Evolutionary conservation across 345 rosid genomes (phyloP), one percentile per base, ranked within the genome.

Genomic region (Salix koriyanagi): DNA sequence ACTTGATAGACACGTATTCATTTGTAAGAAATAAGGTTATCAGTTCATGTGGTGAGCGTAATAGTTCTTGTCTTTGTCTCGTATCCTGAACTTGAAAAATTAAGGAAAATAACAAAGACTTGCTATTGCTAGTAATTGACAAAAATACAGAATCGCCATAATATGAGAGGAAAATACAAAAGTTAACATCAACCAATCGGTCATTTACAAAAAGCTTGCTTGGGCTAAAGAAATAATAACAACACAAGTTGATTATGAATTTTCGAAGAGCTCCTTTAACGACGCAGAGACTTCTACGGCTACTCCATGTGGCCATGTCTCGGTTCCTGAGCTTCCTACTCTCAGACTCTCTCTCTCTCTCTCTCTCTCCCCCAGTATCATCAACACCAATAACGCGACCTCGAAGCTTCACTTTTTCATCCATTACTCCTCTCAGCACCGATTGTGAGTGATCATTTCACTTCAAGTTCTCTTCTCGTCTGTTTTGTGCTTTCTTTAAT

Each of bases 271-370:
- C 75, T 74, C 72, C 80, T 75, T 76, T 74, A 86, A 74, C 85
- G 73, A 80, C 73, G 85, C 78, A 46, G 84, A 80, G 84, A 80
- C 83, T 79, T 80, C 73, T 75, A 65, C 78, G 80, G 64, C 75
- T 83, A 48, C 86, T 73, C 89, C 93, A 88, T 90, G 91, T 88
- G 90, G 83, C 76, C 13, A 67, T 79, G 88, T 83, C 90, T 88
- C 76, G 89, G 44, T 84, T 71, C 71, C 75, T 73, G 93, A 78
- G 88, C 88, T 79, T 76, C 52, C 62, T 83, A 34, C 54, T 34
- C 52, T 69, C 79, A 14, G 19, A 14, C 3, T 66, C 75, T 46
- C 19, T 56, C 46, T 75, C 30, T 44, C 56, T 26, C 79, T 42
- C 62, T 77, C 8, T 32, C 26, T 50, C 32, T 0, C 34, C 21